Evolutionary conservation across 176 grass and related monocot genomes (phyloP).

Genomic region (Otatea glauca): DNA sequence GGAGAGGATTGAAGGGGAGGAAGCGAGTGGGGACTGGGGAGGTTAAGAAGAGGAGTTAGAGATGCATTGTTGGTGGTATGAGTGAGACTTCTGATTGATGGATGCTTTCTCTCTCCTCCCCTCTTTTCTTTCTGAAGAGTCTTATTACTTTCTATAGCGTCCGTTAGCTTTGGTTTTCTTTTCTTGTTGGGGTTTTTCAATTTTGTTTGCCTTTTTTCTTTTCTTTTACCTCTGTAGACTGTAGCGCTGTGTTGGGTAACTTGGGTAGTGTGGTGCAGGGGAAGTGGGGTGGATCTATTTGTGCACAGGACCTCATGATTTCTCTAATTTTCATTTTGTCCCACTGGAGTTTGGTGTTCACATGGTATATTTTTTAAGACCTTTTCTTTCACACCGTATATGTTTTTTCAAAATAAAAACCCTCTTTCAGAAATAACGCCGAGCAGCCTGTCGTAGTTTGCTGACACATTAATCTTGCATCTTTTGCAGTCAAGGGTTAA

Average conservation of each 20-base stretch:
- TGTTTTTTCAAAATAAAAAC: not conserved
- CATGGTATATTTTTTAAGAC: not conserved
- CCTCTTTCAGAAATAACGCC: not conserved
- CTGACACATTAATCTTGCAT: not conserved
- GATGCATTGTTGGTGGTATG: slow-evolving; percentile 53
- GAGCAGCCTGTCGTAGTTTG: not conserved
- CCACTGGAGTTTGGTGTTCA: not conserved
- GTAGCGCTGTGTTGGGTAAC: slow-evolving; percentile 25
- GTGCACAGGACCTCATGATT: not conserved
- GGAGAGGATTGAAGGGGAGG: slow-evolving; percentile 43
- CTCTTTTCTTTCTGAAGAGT: not conserved
- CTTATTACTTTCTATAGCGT: not conserved
- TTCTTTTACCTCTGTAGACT: not conserved
- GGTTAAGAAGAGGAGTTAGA: slow-evolving; percentile 50
- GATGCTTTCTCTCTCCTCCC: slow-evolving; percentile 26
- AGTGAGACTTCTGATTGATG: slow-evolving; percentile 41
- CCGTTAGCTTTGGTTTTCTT: not conserved
- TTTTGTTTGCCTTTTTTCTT: not conserved
- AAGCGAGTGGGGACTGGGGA: slow-evolving; percentile 43
- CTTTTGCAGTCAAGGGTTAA: too few species aligned
- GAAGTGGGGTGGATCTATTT: not conserved
- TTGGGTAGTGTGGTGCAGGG: slow-evolving; percentile 26
- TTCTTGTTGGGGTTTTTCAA: not conserved
- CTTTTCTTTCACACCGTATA: too few species aligned
- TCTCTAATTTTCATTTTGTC: not conserved